Base-by-base conservation (phyloP, 2,329 filamentous ascomycete genomes). In the Lachnellula arida region DNA sequence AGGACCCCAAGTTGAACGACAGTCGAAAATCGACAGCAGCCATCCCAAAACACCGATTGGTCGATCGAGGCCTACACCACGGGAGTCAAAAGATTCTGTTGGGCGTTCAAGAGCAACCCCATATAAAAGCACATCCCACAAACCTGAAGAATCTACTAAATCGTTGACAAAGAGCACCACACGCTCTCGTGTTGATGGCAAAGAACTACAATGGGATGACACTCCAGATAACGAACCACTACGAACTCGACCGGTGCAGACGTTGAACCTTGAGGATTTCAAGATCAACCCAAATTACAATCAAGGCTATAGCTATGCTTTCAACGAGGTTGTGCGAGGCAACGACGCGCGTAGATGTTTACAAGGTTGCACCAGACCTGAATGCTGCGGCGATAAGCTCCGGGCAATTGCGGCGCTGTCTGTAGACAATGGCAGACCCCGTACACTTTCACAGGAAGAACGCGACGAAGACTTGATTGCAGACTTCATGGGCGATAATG, bases 221-320 rank as follows among this genome's bases (percentile, higher is more conserved):
- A 39, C 58, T 23, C 56, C 57, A 7, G 54, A 70, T 25, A 62
- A 70, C 17, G 69, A 71, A 57, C 72, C 72, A 19, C 66, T 78
- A 11, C 74, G 79, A 22, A 51, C 67, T 19, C 72, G 71, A 25
- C 71, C 75, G 0, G 44, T 78, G 4, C 54, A 67, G 14, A 67
- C 70, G 25, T 72, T 82, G 4, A 68, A 60, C 12, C 65, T 76
- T 1, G 70, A 74, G 22, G 79, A 88, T 71, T 89, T 89, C 74
- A 86, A 81, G 64, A 75, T 87, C 57, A 88, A 89, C 54, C 79
- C 83, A 2, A 70, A 73, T 3, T 78, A 76, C 64, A 86, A 85
- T 56, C 74, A 82, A 51, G 82, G 82, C 6, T 71, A 79, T 42
- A 76, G 81, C 53, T 84, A 78, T 65, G 84, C 85, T 11, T 88